A percentile compares a stretch with the other conserved stretches of the same genome.
phyloP scores from a whole-genome alignment of 2,329 filamentous ascomycete species.

The Xenosphaeropsis pyriputrescens region DNA sequence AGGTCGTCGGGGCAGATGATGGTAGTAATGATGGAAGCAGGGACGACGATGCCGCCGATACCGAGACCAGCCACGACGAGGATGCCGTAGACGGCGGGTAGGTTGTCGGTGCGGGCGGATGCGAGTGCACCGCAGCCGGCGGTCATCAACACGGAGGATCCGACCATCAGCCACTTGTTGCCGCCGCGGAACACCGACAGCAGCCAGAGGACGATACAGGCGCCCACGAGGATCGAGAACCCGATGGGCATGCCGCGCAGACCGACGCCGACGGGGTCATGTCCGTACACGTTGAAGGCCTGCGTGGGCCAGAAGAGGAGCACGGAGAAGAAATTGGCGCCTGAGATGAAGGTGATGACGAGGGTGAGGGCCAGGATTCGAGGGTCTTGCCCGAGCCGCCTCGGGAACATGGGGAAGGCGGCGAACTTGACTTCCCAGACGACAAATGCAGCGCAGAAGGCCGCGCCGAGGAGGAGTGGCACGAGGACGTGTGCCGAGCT shows the following conservation, averaged over 20 bases:
- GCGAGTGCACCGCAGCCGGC: slow-evolving; percentile 42
- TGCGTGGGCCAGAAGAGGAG: slow-evolving; percentile 46
- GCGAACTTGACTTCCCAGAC: slow-evolving; percentile 33
- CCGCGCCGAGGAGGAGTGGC: slow-evolving; percentile 26
- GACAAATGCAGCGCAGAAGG: slow-evolving; percentile 28
- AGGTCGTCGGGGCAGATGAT: slow-evolving; percentile 54
- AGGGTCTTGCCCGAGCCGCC: slow-evolving; percentile 35
- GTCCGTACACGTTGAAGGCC: slow-evolving; percentile 47
- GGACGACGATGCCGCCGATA: slow-evolving; percentile 51
- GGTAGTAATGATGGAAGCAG: slow-evolving; percentile 47
- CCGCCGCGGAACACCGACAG: slow-evolving; percentile 39
- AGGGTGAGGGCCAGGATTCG: slow-evolving; percentile 32
- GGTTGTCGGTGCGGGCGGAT: slow-evolving; percentile 31
- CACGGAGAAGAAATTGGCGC: slow-evolving; percentile 37
- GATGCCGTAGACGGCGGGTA: slow-evolving; percentile 36
- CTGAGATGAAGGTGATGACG: slow-evolving; percentile 39
- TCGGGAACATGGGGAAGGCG: slow-evolving; percentile 24
- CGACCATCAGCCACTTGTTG: slow-evolving; percentile 41
- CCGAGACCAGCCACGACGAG: slow-evolving; percentile 45
- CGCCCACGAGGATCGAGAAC: slow-evolving; percentile 43
- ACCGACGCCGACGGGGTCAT: slow-evolving; percentile 45
- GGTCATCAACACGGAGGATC: slow-evolving; percentile 46
- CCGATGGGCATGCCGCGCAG: slow-evolving; percentile 47
- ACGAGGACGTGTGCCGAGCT: slow-evolving; percentile 22
- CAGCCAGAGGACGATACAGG: slow-evolving; percentile 38